phyloP scores from a whole-genome alignment of 1,284 basidiomycete species.

The Microbotryum violaceum region DNA sequence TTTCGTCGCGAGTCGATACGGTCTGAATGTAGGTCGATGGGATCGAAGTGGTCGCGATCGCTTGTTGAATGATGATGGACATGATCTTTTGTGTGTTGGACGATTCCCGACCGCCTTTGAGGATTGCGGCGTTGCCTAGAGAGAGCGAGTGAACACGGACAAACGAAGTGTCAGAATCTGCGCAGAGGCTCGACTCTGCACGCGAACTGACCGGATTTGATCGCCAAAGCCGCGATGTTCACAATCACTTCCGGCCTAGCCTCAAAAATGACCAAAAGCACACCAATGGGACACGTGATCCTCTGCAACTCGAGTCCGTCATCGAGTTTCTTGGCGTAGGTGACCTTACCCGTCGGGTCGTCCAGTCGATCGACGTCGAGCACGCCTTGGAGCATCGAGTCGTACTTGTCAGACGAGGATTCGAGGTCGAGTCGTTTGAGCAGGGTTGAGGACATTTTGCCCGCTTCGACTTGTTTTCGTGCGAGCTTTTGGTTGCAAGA shows the following conservation, averaged over 20 bases:
- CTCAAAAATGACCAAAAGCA: constrained; percentile 94
- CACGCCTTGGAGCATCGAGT: constrained; percentile 84
- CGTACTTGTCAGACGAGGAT: constrained; percentile 77
- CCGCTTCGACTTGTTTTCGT: constrained; percentile 63
- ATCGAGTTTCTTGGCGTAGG: constrained; percentile 81
- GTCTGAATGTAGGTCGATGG: constrained; percentile 80
- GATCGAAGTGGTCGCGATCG: constrained; percentile 61
- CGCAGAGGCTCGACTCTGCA: neutral
- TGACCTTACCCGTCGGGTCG: constrained; percentile 77
- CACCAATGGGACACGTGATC: constrained; percentile 93
- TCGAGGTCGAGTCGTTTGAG: constrained; percentile 79
- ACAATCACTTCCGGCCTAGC: constrained; percentile 96
- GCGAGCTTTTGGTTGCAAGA: constrained; percentile 55
- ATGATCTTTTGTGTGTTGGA: constrained; percentile 66
- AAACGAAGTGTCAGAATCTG: neutral
- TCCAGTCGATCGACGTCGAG: constrained; percentile 75
- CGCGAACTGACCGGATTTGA: constrained; percentile 72
- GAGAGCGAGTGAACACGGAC: neutral
- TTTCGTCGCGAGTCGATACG: constrained; percentile 86
- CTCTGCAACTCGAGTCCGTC: constrained; percentile 81
- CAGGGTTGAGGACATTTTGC: constrained; percentile 72
- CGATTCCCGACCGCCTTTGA: constrained; percentile 96
- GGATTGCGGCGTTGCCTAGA: constrained; percentile 81
- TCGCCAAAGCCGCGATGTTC: constrained; percentile 90
- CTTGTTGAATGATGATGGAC: constrained; percentile 68